Conservation (phyloP, 805 yeast genomes). For the Hanseniaspora hatyaiensis region DNA sequence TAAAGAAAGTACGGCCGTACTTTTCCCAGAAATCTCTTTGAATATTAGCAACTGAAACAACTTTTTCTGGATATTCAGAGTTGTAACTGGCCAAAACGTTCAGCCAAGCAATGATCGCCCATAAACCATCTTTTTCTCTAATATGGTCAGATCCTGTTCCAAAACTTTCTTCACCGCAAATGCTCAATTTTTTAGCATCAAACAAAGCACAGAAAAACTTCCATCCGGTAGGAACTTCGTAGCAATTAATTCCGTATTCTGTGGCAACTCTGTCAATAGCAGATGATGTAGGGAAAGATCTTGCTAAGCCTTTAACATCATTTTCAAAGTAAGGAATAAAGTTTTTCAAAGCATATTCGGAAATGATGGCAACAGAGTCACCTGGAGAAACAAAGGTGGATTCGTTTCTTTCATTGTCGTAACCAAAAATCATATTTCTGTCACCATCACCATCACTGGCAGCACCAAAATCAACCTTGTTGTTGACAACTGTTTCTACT, state of each 20-base stretch:
- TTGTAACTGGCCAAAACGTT: slow-evolving; percentile 82
- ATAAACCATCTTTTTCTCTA: slow-evolving; percentile 93
- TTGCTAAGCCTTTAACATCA: slow-evolving; percentile 85
- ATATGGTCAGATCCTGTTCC: slow-evolving; percentile 97
- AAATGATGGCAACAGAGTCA: slow-evolving; percentile 93
- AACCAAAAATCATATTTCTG: slow-evolving; percentile 96
- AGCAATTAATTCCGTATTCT: slow-evolving; percentile 56
- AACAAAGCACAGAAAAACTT: slow-evolving; percentile 92
- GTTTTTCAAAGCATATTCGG: slow-evolving; percentile 68
- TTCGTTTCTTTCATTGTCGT: slow-evolving; percentile 31
- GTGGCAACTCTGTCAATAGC: slow-evolving; percentile 88
- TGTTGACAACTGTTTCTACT: slow-evolving; percentile 73
- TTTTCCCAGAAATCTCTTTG: slow-evolving; percentile 79
- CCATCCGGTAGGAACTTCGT: slow-evolving; percentile 99
- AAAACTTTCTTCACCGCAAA: slow-evolving; percentile 96
- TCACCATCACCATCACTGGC: slow-evolving; percentile 99
- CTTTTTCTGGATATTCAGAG: slow-evolving; percentile 39
- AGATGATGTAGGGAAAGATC: slow-evolving; percentile 95
- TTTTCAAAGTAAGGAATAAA: slow-evolving; percentile 78
- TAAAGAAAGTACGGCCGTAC: slow-evolving; percentile 94
- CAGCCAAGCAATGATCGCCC: slow-evolving; percentile 97
- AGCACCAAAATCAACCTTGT: slow-evolving; percentile 84
- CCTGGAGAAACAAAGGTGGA: slow-evolving; percentile 91
- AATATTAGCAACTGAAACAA: slow-evolving; percentile 62
- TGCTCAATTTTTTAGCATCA: slow-evolving; percentile 83